These are phyloP conservation scores for Irpex rosettiformis DNA, from an alignment of 1,284 basidiomycete species.

Conservation along the genomic window DNA sequence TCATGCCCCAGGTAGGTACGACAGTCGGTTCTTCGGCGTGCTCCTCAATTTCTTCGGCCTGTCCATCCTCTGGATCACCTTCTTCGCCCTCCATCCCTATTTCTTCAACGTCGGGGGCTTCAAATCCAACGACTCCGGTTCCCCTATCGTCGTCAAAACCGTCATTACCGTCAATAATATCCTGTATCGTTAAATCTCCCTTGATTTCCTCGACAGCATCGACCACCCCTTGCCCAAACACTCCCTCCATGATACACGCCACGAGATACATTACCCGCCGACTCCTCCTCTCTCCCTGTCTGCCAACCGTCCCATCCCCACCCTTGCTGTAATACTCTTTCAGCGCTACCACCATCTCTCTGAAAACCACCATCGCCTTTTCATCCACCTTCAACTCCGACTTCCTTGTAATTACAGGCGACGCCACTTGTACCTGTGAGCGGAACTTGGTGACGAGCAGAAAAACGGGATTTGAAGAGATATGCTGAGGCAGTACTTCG, in stretches of 20 bases:
- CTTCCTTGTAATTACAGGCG: conserved; percentile 66
- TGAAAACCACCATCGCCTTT: conserved; percentile 67
- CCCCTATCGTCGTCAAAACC: conserved; percentile 6
- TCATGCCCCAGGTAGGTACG: neutral
- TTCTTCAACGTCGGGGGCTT: no score
- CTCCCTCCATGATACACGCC: conserved; percentile 68
- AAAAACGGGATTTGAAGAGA: conserved; percentile 75
- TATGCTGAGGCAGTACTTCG: conserved; percentile 75
- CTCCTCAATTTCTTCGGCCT: neutral
- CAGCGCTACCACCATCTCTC: conserved; percentile 52
- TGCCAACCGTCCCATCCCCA: no score
- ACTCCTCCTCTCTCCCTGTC: no score
- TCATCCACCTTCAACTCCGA: conserved; percentile 56
- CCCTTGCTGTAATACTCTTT: conserved; percentile 28
- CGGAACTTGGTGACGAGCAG: conserved; percentile 82
- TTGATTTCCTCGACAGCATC: conserved; percentile 76
- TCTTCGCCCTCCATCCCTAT: no score
- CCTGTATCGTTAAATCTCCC: conserved; percentile 53
- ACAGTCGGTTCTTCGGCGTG: neutral
- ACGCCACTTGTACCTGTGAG: conserved; percentile 74
- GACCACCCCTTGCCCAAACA: conserved; percentile 71
- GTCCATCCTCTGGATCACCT: neutral
- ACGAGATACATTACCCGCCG: conserved; percentile 65
- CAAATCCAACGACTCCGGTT: conserved; percentile 8
- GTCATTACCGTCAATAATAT: conserved; percentile 79